Evolutionary conservation across 306 rosid species (phyloP).

Genomic region (Trifolium subterraneum): DNA sequence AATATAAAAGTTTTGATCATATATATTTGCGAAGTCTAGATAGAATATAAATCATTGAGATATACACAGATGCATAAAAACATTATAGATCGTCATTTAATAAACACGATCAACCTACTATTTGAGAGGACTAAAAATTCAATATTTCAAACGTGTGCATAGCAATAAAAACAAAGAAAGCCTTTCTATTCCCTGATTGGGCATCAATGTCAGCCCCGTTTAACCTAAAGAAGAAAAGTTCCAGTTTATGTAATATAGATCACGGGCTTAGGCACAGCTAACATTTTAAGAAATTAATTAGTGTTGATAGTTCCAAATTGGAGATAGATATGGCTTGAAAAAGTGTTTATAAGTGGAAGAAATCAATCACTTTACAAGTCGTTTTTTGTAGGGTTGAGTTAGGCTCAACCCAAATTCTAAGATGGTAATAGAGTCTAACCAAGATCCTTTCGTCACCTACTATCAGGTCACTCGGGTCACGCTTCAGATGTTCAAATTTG

Average conservation of each 20-base stretch:
- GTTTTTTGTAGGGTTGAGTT: too few species aligned
- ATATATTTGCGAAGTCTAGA: constrained; percentile 11
- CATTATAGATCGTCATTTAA: constrained; percentile 27
- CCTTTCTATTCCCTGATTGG: too few species aligned
- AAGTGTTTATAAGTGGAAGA: too few species aligned
- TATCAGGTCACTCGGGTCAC: not conserved
- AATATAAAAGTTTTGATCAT: constrained; percentile 32
- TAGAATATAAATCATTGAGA: constrained; percentile 15
- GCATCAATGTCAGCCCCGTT: too few species aligned
- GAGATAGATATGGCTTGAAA: too few species aligned
- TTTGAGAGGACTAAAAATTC: constrained; percentile 16
- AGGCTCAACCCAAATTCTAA: not conserved
- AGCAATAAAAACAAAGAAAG: not conserved
- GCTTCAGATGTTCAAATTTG: not conserved
- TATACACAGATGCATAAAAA: constrained; percentile 3
- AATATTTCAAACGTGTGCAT: constrained; percentile 11
- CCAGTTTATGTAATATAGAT: too few species aligned
- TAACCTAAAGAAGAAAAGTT: too few species aligned
- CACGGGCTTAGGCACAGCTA: too few species aligned
- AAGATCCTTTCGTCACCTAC: not conserved
- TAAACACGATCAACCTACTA: constrained; percentile 28
- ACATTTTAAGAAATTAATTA: too few species aligned
- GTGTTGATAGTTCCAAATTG: too few species aligned
- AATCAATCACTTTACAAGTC: not conserved
- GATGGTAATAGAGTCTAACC: not conserved